A percentile compares a stretch with the other conserved stretches of the same genome.
Evolutionary conservation across 768 basidiomycete genomes (phyloP).

Genomic region (Tremella fuciformis): DNA sequence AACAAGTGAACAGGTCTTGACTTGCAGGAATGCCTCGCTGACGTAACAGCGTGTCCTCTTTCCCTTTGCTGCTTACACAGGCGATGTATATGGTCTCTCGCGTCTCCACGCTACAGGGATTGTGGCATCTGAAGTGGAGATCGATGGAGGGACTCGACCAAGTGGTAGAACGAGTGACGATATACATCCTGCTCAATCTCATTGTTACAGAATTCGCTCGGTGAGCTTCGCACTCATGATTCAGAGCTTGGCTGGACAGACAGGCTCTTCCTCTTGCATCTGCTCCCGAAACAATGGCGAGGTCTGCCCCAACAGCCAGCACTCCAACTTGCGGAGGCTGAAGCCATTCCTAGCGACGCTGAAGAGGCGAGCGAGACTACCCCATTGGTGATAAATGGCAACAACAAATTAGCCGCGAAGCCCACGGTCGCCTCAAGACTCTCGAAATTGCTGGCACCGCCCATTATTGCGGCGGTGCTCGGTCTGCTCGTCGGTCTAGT

Average conservation of each 20-base stretch:
- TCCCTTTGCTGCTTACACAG: constrained; percentile 37
- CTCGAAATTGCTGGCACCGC: constrained; percentile 14
- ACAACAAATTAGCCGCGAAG: constrained; percentile 5
- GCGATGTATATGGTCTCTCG: constrained; percentile 26
- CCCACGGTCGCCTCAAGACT: neutral
- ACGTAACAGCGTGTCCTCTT: constrained; percentile 35
- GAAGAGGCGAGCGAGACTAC: constrained; percentile 40
- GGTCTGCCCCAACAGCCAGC: neutral
- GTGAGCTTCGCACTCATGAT: constrained; percentile 1
- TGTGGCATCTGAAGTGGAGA: constrained; percentile 45
- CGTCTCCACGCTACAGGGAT: constrained; percentile 8
- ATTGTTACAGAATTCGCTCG: constrained; percentile 40
- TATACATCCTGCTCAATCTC: constrained; percentile 44
- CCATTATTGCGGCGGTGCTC: constrained; percentile 29
- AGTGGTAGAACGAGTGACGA: constrained; percentile 26
- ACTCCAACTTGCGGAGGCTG: constrained; percentile 3
- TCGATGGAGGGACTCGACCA: constrained; percentile 28
- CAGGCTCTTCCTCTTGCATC: constrained; percentile 3
- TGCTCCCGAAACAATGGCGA: neutral
- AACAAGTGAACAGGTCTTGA: constrained; percentile 38
- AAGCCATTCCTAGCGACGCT: constrained; percentile 2
- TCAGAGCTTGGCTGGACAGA: neutral
- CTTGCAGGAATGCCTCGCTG: neutral
- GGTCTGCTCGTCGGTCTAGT: constrained; percentile 44
- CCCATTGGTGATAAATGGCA: constrained; percentile 28